Evolutionary conservation across 1,284 basidiomycete species (phyloP).

Genomic region (Ganoderma leucocontextum): DNA sequence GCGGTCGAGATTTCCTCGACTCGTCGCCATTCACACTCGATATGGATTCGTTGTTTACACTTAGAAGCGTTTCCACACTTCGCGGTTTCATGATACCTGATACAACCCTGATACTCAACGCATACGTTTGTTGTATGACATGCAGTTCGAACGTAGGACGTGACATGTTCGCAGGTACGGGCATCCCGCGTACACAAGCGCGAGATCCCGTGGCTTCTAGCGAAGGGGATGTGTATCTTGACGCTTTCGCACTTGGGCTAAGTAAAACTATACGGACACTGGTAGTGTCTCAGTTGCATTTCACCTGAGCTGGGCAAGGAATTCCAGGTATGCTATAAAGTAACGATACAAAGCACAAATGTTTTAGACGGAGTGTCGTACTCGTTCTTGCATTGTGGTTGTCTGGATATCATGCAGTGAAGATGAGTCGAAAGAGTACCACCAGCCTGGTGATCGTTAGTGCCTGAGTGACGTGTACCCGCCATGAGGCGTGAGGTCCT

Average conservation of each 20-base stretch:
- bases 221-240: no score
- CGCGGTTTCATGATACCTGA: neutral
- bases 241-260: neutral
- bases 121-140: slow-evolving; percentile 7
- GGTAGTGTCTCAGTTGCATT: no score
- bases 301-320: no score
- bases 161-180: neutral
- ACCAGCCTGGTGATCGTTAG: neutral
- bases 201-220: no score
- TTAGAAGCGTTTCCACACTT: neutral
- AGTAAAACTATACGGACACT: neutral
- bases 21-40: neutral
- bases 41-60: neutral
- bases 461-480: neutral
- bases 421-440: neutral
- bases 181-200: neutral
- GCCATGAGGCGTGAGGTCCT: neutral
- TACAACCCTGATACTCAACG: no score
- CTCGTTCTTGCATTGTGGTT: no score
- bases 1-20: neutral
- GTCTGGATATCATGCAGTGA: neutral
- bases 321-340: no score
- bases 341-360: no score
- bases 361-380: no score
- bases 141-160: neutral